phyloP scores from a whole-genome alignment of 768 basidiomycete species.

The Lactifluus rugatus region DNA sequence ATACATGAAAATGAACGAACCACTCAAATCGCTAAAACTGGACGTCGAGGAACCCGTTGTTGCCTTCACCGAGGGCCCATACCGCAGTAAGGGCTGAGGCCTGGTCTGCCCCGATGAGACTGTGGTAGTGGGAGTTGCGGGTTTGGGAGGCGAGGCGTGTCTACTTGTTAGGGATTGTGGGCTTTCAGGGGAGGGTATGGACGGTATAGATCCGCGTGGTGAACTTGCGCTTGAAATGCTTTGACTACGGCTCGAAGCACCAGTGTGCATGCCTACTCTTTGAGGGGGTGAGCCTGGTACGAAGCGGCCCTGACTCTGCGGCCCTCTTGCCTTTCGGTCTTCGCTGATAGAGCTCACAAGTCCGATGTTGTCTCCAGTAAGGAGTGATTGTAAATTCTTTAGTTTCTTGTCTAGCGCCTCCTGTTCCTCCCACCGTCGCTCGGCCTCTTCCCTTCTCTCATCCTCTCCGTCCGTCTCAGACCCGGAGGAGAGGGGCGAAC shows the following conservation, averaged over 20 bases:
- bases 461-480: constrained; percentile 40
- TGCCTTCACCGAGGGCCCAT: constrained; percentile 34
- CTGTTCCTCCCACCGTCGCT: constrained; percentile 56
- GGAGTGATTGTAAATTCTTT: constrained; percentile 55
- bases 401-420: constrained; percentile 60
- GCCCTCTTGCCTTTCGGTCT: constrained; percentile 11
- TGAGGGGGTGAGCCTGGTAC: constrained; percentile 29
- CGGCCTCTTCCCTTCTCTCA: constrained; percentile 58
- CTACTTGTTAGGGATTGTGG: constrained; percentile 33
- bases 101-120: constrained; percentile 4
- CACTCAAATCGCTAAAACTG: constrained; percentile 80
- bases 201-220: constrained; percentile 69
- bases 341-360: constrained; percentile 38
- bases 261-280: constrained; percentile 33
- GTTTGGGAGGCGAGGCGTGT: constrained; percentile 9
- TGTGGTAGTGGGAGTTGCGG: background rate
- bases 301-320: constrained; percentile 27
- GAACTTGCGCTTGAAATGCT: constrained; percentile 69
- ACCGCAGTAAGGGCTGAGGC: constrained; percentile 25
- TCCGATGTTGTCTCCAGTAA: constrained; percentile 65
- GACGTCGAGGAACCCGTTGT: constrained; percentile 57
- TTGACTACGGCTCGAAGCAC: constrained; percentile 36
- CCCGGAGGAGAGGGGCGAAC: constrained; percentile 23
- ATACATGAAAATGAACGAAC: constrained; percentile 32
- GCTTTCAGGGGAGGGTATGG: constrained; percentile 61